phyloP scores from a whole-genome alignment of 768 basidiomycete species.

The Suillus discolor region DNA sequence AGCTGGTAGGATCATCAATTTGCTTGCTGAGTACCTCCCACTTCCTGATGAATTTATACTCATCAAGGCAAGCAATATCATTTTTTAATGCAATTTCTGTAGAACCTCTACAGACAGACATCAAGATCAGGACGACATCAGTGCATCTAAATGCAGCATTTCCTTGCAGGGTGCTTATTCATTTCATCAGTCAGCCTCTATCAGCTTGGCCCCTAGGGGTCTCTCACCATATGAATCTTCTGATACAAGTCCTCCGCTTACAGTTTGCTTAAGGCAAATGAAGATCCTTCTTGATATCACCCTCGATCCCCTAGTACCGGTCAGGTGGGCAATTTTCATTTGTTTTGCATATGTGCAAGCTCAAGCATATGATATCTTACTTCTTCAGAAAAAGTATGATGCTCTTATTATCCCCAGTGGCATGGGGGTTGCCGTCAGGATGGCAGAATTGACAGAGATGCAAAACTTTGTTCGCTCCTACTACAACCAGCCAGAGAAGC shows the following conservation, averaged over 20 bases:
- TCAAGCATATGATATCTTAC: not conserved
- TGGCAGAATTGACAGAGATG: constrained; percentile 59
- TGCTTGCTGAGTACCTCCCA: too few species aligned
- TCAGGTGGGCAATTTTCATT: constrained; percentile 40
- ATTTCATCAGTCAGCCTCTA: too few species aligned
- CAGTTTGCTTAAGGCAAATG: constrained; percentile 72
- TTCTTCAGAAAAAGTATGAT: constrained; percentile 61
- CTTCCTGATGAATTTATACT: too few species aligned
- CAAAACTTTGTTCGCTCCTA: constrained; percentile 65
- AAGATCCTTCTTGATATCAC: constrained; percentile 68
- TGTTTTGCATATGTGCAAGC: not conserved
- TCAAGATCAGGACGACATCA: too few species aligned
- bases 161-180: too few species aligned
- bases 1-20: too few species aligned
- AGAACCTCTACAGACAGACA: too few species aligned
- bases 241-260: constrained; percentile 45
- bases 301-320: constrained; percentile 48
- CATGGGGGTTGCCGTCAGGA: constrained; percentile 73
- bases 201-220: too few species aligned
- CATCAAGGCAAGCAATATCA: too few species aligned
- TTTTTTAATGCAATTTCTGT: too few species aligned
- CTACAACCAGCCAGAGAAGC: constrained; percentile 25
- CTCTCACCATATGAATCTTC: constrained; percentile 26
- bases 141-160: too few species aligned
- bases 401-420: constrained; percentile 78